phyloP scores from a whole-genome alignment of 805 yeast species.

The Suhomyces canberraensis region DNA sequence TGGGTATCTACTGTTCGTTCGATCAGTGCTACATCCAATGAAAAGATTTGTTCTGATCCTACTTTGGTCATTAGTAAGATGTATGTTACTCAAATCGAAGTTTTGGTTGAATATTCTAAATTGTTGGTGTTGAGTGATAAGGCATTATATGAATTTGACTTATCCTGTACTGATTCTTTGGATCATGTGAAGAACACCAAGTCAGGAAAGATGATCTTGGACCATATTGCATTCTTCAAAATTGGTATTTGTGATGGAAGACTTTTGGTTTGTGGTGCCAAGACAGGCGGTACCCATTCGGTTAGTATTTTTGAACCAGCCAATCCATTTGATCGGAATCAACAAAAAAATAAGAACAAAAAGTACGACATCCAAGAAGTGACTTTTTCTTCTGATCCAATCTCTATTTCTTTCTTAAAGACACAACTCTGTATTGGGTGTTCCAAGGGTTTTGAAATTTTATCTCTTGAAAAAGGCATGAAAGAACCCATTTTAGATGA shows the following conservation, averaged over 20 bases:
- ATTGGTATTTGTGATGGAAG: constrained; percentile 91
- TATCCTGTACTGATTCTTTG: constrained; percentile 48
- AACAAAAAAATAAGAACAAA: constrained; percentile 51
- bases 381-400: constrained; percentile 81
- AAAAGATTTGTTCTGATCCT: constrained; percentile 63
- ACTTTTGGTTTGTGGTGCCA: constrained; percentile 85
- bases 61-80: constrained; percentile 68
- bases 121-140: constrained; percentile 80
- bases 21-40: constrained; percentile 47
- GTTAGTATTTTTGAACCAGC: constrained; percentile 87
- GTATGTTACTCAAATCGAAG: constrained; percentile 85
- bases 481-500: constrained; percentile 92
- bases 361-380: constrained; percentile 72
- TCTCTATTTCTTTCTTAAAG: constrained; percentile 85
- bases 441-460: constrained; percentile 93
- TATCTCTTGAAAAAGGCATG: constrained; percentile 76
- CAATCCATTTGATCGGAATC: constrained; percentile 62
- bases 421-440: constrained; percentile 92
- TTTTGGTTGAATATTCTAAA: constrained; percentile 85
- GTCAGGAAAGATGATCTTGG: constrained; percentile 72
- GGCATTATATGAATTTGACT: constrained; percentile 70
- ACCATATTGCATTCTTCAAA: constrained; percentile 87
- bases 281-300: constrained; percentile 72
- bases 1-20: constrained; percentile 73
- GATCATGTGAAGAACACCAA: constrained; percentile 52